A percentile compares a stretch with the other conserved stretches of the same genome.
Conservation (phyloP, 2,329 filamentous ascomycete genomes). For the Penicillium sp. region DNA sequence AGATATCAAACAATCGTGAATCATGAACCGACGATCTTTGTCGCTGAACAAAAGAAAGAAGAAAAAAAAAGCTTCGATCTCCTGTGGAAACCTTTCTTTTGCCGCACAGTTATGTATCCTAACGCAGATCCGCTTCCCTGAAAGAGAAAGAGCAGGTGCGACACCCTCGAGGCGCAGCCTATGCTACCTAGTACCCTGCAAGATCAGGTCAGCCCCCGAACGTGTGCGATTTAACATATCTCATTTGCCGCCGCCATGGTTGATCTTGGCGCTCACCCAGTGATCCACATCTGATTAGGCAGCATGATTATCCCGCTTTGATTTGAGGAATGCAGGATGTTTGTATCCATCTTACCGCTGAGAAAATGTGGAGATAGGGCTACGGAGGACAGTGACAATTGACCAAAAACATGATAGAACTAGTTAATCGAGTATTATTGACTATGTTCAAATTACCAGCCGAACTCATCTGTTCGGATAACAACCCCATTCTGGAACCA, state of each 20-base stretch:
- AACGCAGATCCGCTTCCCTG: not conserved
- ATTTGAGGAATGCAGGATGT: not conserved
- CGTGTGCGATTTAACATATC: not conserved
- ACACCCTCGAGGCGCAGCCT: not conserved
- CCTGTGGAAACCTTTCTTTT: not conserved
- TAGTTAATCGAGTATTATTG: not conserved
- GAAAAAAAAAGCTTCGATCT: not conserved
- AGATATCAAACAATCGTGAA: not conserved
- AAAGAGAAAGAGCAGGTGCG: not conserved
- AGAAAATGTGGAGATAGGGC: not conserved
- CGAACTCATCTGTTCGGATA: not conserved
- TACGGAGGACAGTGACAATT: not conserved
- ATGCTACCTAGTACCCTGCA: not conserved
- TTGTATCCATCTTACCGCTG: not conserved
- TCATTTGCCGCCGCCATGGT: not conserved
- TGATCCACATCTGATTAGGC: constrained; percentile 3
- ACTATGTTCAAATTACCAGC: constrained; percentile 1
- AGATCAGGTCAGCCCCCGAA: not conserved
- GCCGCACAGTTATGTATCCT: not conserved
- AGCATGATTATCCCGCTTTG: not conserved
- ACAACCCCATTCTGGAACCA: no score
- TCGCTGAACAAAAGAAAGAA: not conserved
- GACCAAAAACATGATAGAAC: not conserved
- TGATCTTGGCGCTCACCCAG: not conserved
- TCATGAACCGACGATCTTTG: not conserved